A percentile compares a stretch with the other conserved stretches of the same genome.
Conservation (phyloP, 805 yeast species). For the Metschnikowia kunwiensis region DNA sequence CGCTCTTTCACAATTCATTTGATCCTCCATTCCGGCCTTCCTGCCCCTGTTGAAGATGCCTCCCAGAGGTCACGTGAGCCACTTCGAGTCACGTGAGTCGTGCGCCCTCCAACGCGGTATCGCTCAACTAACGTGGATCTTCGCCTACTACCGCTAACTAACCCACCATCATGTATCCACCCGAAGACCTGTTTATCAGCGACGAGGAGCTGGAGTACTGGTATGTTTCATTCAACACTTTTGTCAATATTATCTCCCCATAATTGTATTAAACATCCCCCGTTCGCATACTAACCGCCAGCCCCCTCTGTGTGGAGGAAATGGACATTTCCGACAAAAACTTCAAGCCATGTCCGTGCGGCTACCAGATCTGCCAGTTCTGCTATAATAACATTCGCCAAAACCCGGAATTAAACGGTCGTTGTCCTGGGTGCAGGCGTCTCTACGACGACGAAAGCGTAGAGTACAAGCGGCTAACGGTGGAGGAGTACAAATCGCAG, state of each 20-base stretch:
- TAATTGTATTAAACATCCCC: no score
- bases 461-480: slow-evolving; percentile 75
- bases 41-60: no score
- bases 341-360: slow-evolving; percentile 99
- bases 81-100: slow-evolving; percentile 15
- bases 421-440: slow-evolving; percentile 97
- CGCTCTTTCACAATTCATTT: no score
- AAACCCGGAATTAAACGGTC: slow-evolving; percentile 91
- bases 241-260: no score
- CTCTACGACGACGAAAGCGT: slow-evolving; percentile 90
- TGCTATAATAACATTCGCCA: slow-evolving; percentile 96
- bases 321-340: slow-evolving; percentile 95
- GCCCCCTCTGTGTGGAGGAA: slow-evolving; percentile 97
- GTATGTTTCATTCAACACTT: no score
- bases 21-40: no score
- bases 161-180: slow-evolving; percentile 13
- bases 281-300: slow-evolving; percentile 26
- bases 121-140: no score
- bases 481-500: slow-evolving; percentile 84
- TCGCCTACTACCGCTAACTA: no score
- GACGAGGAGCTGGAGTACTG: slow-evolving; percentile 80
- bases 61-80: no score
- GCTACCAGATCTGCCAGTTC: slow-evolving; percentile 96
- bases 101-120: slow-evolving; percentile 8
- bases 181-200: slow-evolving; percentile 46